Evolutionary conservation across 1,284 basidiomycete genomes (phyloP).

Genomic region (Ganoderma lucidum): DNA sequence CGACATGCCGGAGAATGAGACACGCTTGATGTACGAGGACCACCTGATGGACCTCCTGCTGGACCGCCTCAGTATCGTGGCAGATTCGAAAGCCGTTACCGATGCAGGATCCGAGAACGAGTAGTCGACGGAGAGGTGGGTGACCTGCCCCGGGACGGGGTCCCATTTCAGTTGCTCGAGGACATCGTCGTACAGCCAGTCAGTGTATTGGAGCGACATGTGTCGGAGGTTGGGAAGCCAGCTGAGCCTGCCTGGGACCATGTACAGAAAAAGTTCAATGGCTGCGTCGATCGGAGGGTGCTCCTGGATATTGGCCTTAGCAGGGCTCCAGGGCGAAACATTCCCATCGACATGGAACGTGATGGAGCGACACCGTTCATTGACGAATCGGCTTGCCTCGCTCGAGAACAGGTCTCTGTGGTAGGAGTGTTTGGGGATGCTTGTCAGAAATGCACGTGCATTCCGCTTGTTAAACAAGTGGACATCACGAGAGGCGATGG

Average conservation of each 20-base stretch:
- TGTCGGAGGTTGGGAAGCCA: constrained; percentile 44
- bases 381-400: constrained; percentile 32
- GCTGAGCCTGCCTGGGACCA: too few relatives aligned
- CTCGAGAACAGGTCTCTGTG: constrained; percentile 26
- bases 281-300: constrained; percentile 23
- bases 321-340: background rate
- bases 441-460: constrained; percentile 36
- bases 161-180: constrained; percentile 43
- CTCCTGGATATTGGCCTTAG: constrained; percentile 28
- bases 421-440: constrained; percentile 33
- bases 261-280: too few relatives aligned
- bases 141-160: constrained; percentile 43
- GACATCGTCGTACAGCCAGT: constrained; percentile 46
- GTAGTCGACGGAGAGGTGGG: constrained; percentile 43
- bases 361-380: constrained; percentile 38
- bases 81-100: constrained; percentile 22
- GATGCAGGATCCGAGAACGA: constrained; percentile 28
- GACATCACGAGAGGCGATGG: constrained; percentile 42
- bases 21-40: constrained; percentile 33
- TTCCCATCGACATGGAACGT: constrained; percentile 42
- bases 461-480: constrained; percentile 43
- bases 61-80: too few relatives aligned
- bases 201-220: constrained; percentile 43
- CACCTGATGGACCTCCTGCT: too few relatives aligned
- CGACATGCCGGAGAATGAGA: constrained; percentile 39